These are phyloP conservation scores for Syzygium aqueum DNA, from an alignment of 345 rosid species.

Conservation along the genomic window DNA sequence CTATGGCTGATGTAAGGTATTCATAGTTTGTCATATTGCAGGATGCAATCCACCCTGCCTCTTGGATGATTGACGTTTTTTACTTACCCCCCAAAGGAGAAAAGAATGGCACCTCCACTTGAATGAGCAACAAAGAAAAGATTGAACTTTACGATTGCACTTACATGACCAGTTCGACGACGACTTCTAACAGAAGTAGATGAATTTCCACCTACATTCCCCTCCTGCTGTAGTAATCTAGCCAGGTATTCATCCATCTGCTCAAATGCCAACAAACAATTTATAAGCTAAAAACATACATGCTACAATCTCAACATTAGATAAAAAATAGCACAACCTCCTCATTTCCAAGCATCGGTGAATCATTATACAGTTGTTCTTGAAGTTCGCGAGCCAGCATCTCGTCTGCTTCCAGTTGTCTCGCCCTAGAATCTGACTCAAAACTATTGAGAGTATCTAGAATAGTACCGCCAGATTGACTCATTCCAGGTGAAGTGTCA, in stretches of 20 bases:
- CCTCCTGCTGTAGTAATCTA: conserved; percentile 57
- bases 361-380: conserved; percentile 74
- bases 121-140: not conserved
- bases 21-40: not conserved
- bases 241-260: conserved; percentile 64
- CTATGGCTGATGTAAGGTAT: not conserved
- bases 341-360: conserved; percentile 14
- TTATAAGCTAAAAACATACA: not conserved
- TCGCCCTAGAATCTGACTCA: conserved; percentile 43
- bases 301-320: not conserved
- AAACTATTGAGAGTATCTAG: conserved; percentile 16
- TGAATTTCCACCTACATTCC: conserved; percentile 18
- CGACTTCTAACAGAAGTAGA: conserved; percentile 20
- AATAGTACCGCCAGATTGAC: conserved; percentile 7
- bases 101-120: not conserved
- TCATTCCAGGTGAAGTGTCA: conserved; percentile 31
- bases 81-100: not conserved
- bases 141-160: conserved; percentile 1
- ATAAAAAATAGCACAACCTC: conserved; percentile 33
- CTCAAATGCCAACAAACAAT: conserved; percentile 2
- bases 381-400: conserved; percentile 80
- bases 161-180: conserved; percentile 28
- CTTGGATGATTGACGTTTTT: not conserved
- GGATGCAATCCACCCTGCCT: not conserved
- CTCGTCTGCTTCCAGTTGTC: conserved; percentile 94